Percentiles rank a stretch among this genome's conserved stretches.
phyloP scores from a whole-genome alignment of 257 asterid species.

The Ilex aquifolium region DNA sequence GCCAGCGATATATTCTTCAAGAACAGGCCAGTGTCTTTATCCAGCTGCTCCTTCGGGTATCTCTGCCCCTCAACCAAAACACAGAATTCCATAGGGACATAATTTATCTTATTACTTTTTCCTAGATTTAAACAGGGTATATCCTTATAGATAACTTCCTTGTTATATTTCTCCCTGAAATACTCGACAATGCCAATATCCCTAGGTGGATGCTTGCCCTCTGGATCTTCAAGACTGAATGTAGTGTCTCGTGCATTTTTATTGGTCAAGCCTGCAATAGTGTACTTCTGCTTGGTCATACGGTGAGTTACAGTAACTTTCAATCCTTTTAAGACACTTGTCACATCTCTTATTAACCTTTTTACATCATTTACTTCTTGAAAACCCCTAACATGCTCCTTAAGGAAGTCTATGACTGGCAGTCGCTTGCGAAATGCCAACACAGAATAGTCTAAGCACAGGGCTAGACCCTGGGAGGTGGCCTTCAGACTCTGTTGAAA shows the following conservation, averaged over 20 bases:
- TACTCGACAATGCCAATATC: slow-evolving; percentile 29
- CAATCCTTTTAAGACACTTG: slow-evolving; percentile 42
- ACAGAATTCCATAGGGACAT: slow-evolving; percentile 70
- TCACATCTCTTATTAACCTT: background rate
- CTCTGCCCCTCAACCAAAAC: slow-evolving; percentile 59
- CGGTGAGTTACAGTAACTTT: slow-evolving; percentile 63
- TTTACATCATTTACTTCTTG: slow-evolving; percentile 20
- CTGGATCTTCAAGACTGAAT: slow-evolving; percentile 38
- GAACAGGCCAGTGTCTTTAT: slow-evolving; percentile 15
- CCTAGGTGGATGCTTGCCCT: slow-evolving; percentile 27
- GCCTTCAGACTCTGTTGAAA: slow-evolving; percentile 56
- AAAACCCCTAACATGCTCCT: slow-evolving; percentile 18
- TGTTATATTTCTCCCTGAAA: slow-evolving; percentile 47
- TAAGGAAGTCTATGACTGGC: slow-evolving; percentile 45
- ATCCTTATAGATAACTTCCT: slow-evolving; percentile 28
- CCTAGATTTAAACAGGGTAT: slow-evolving; percentile 61
- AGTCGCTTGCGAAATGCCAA: slow-evolving; percentile 42
- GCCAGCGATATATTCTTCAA: slow-evolving; percentile 37
- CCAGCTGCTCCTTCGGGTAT: slow-evolving; percentile 51
- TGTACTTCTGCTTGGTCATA: slow-evolving; percentile 40
- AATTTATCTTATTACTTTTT: slow-evolving; percentile 30
- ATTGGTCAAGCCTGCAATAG: slow-evolving; percentile 24
- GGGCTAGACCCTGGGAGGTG: slow-evolving; percentile 44
- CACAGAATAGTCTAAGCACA: slow-evolving; percentile 56
- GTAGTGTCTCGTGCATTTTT: slow-evolving; percentile 16